A percentile compares a stretch with the other conserved stretches of the same genome.
phyloP scores from a whole-genome alignment of 2,329 filamentous ascomycete species.

The Chrysosporium keratinophilum region DNA sequence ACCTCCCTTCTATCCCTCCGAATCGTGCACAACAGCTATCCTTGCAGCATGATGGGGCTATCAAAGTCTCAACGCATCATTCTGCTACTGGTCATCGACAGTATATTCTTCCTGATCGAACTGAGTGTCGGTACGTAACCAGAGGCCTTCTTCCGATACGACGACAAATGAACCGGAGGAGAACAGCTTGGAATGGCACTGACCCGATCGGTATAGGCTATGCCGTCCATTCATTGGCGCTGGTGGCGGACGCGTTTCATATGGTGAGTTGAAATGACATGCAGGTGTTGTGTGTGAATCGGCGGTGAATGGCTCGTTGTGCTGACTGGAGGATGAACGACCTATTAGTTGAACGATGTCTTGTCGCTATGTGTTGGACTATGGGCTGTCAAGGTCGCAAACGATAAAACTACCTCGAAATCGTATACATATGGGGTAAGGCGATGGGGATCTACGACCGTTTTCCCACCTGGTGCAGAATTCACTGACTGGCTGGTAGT shows the following conservation, averaged over 20 bases:
- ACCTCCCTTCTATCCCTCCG: background rate
- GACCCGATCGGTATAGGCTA: constrained; percentile 46
- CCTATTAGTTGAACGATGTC: constrained; percentile 95
- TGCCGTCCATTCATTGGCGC: constrained; percentile 76
- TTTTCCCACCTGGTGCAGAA: background rate
- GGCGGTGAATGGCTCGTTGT: background rate
- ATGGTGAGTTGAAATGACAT: constrained; percentile 54
- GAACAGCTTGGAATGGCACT: background rate
- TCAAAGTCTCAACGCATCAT: constrained; percentile 88
- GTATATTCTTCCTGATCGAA: constrained; percentile 82
- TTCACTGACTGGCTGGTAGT: constrained; percentile 43
- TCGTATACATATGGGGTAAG: constrained; percentile 89
- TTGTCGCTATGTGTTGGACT: constrained; percentile 84
- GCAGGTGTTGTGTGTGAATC: background rate
- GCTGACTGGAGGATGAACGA: background rate
- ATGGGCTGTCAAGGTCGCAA: constrained; percentile 88
- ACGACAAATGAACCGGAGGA: background rate
- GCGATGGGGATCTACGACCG: constrained; percentile 16
- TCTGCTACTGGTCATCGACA: constrained; percentile 84
- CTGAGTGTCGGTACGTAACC: constrained; percentile 54
- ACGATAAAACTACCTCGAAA: constrained; percentile 67
- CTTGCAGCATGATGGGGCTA: constrained; percentile 55
- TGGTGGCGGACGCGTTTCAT: constrained; percentile 95
- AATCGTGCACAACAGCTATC: background rate
- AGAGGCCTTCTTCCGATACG: background rate